Conservation (phyloP, 2,329 filamentous ascomycete genomes). For the Cytospora leucostoma region DNA sequence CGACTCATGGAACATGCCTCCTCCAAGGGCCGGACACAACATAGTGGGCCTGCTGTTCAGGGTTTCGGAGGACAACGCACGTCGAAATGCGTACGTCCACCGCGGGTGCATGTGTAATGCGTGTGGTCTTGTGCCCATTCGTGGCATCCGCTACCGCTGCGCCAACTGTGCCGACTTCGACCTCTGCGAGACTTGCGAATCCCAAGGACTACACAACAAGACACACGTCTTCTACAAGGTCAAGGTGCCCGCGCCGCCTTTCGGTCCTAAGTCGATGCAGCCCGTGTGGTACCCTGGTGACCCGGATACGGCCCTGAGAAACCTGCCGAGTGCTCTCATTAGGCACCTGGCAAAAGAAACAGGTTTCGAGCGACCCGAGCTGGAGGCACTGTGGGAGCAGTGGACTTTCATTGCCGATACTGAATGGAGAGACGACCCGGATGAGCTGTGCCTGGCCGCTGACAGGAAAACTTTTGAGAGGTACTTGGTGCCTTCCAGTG, state of each 20-base stretch:
- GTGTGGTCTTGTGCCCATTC: conserved; percentile 85
- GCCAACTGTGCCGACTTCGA: conserved; percentile 96
- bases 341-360: conserved; percentile 70
- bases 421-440: conserved; percentile 80
- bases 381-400: conserved; percentile 95
- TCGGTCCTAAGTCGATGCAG: conserved; percentile 78
- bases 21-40: conserved; percentile 68
- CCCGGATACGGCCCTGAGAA: conserved; percentile 68
- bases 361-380: conserved; percentile 78
- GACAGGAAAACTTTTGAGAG: conserved; percentile 91
- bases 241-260: conserved; percentile 81
- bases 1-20: conserved; percentile 38
- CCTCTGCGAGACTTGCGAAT: conserved; percentile 90
- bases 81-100: conserved; percentile 86
- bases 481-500: conserved; percentile 83
- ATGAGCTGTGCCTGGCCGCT: conserved; percentile 77
- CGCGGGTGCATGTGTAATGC: conserved; percentile 89
- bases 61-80: conserved; percentile 90
- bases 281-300: conserved; percentile 88
- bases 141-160: conserved; percentile 89
- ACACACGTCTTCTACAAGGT: conserved; percentile 98
- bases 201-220: conserved; percentile 74
- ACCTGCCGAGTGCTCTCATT: conserved; percentile 67
- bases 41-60: conserved; percentile 84
- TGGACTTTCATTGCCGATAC: conserved; percentile 92